These are phyloP conservation scores for Penicillium sp. DNA, from an alignment of 2,329 filamentous ascomycete genomes.

Conservation along the genomic window DNA sequence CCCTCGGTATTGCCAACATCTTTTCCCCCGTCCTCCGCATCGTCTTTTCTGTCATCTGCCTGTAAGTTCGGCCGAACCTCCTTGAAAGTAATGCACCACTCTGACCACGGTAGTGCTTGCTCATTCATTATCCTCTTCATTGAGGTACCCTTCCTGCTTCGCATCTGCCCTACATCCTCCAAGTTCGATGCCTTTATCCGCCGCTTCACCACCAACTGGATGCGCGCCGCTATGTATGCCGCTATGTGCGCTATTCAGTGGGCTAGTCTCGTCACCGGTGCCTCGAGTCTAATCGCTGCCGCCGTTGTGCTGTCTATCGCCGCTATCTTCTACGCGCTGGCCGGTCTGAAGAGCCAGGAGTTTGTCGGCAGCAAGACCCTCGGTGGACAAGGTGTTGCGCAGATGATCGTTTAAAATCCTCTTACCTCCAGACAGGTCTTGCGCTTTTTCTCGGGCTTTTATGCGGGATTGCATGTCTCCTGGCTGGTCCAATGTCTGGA, in stretches of 20 bases:
- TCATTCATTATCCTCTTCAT: slow-evolving; percentile 78
- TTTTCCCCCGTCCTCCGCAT: slow-evolving; percentile 63
- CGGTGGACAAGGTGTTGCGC: slow-evolving; percentile 87
- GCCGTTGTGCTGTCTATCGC: slow-evolving; percentile 80
- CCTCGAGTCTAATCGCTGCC: slow-evolving; percentile 80
- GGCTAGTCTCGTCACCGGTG: slow-evolving; percentile 68
- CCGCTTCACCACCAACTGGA: slow-evolving; percentile 93
- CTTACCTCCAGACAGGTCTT: slow-evolving; percentile 4
- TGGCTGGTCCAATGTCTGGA: slow-evolving; percentile 9
- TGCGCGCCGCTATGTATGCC: slow-evolving; percentile 85
- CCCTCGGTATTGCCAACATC: slow-evolving; percentile 70
- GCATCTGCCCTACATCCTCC: slow-evolving; percentile 93
- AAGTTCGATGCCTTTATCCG: slow-evolving; percentile 89
- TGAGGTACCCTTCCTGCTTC: slow-evolving; percentile 89
- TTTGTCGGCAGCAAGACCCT: slow-evolving; percentile 81
- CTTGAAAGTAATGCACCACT: slow-evolving; percentile 32
- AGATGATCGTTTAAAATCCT: slow-evolving; percentile 82
- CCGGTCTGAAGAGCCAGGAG: slow-evolving; percentile 50
- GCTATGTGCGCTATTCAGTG: slow-evolving; percentile 83
- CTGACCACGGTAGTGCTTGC: slow-evolving; percentile 63
- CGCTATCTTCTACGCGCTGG: slow-evolving; percentile 70
- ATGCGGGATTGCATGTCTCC: slow-evolving; percentile 3
- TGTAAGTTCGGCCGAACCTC: slow-evolving; percentile 51
- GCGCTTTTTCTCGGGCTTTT: slow-evolving; percentile 7
- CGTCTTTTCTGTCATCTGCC: slow-evolving; percentile 61